Conservation (phyloP, 23 red algal genomes). For the Gracilaria domingensis region DNA sequence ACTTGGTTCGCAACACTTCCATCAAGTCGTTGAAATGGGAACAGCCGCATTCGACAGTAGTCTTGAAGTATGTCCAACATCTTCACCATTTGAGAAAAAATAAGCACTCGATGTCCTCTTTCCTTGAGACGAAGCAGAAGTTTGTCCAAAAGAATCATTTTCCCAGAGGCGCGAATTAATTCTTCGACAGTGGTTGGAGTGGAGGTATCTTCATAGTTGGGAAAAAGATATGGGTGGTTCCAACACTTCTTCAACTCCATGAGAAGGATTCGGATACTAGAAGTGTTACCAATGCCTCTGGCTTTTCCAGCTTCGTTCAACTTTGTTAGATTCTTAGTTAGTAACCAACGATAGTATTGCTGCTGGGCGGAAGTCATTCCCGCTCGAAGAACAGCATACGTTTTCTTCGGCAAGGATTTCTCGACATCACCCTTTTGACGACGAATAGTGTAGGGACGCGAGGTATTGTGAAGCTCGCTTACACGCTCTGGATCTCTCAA, state of each 20-base stretch:
- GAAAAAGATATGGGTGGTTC: constrained; percentile 96
- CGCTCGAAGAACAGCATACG: constrained; percentile 89
- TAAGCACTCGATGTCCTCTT: constrained; percentile 89
- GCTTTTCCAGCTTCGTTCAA: constrained; percentile 79
- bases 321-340: constrained; percentile 92
- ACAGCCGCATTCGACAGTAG: constrained; percentile 94
- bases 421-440: constrained; percentile 96
- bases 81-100: constrained; percentile 99
- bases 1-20: constrained; percentile 89
- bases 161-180: constrained; percentile 87
- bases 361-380: constrained; percentile 89
- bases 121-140: constrained; percentile 85
- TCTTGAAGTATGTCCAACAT: constrained; percentile 98
- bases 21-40: constrained; percentile 90
- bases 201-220: constrained; percentile 81
- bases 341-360: constrained; percentile 92
- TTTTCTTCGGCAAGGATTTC: constrained; percentile 95
- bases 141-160: constrained; percentile 95
- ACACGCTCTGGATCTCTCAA: constrained; percentile 86
- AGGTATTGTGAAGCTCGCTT: constrained; percentile 72
- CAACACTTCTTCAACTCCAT: constrained; percentile 98
- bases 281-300: constrained; percentile 75
- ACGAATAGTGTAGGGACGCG: constrained; percentile 91
- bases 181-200: constrained; percentile 54
- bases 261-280: constrained; percentile 80